phyloP scores from a whole-genome alignment of 1,139 yeast genomes.

The Suhomyces coccinellae region DNA sequence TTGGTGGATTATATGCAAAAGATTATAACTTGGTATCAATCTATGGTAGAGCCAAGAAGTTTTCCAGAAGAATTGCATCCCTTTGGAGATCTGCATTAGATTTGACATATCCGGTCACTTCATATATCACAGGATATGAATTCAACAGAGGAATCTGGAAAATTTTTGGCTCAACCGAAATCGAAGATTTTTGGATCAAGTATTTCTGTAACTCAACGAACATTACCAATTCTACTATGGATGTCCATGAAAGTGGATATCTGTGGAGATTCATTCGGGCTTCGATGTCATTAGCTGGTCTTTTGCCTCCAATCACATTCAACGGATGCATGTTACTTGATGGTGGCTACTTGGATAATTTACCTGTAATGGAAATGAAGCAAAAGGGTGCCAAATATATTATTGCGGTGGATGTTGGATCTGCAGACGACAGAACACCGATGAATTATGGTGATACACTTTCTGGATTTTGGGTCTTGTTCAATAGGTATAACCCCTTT shows the following conservation, averaged over 20 bases:
- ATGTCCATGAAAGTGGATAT: conserved; percentile 85
- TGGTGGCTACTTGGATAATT: conserved; percentile 93
- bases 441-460: conserved; percentile 91
- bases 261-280: conserved; percentile 97
- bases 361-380: conserved; percentile 91
- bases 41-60: conserved; percentile 85
- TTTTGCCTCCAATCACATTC: conserved; percentile 85
- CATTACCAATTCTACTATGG: conserved; percentile 94
- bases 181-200: conserved; percentile 94
- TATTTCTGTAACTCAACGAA: conserved; percentile 93
- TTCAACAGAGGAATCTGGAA: conserved; percentile 97
- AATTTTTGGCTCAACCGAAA: conserved; percentile 84
- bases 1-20: conserved; percentile 91
- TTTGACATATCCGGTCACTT: conserved; percentile 88
- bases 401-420: conserved; percentile 97
- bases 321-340: conserved; percentile 92
- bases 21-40: conserved; percentile 91
- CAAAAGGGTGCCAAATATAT: conserved; percentile 83
- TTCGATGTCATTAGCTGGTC: conserved; percentile 94
- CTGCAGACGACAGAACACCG: conserved; percentile 88
- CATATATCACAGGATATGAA: conserved; percentile 96
- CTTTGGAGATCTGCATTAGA: conserved; percentile 84
- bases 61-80: conserved; percentile 79
- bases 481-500: conserved; percentile 90
- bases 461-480: conserved; percentile 87